Conservation (phyloP, 805 yeast genomes). For the Candida multigemmis region DNA sequence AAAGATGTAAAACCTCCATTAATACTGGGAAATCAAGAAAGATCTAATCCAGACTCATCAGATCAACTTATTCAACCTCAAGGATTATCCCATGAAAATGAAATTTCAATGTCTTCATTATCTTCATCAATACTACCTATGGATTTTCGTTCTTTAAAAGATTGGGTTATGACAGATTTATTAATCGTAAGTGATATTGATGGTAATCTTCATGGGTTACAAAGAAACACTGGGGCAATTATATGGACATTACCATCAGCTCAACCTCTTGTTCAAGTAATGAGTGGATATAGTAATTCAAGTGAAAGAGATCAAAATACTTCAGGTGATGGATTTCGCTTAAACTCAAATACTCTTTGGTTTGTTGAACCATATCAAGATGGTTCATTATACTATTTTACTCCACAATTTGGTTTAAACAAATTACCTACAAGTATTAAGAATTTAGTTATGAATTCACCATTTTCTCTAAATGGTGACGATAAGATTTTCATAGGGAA, state of each 20-base stretch:
- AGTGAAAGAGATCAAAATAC: conserved; percentile 2
- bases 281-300: conserved; percentile 9
- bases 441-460: conserved; percentile 73
- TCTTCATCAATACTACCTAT: too few species aligned
- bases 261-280: conserved; percentile 49
- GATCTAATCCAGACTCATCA: too few species aligned
- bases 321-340: conserved; percentile 9
- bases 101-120: too few species aligned
- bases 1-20: too few species aligned
- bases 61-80: too few species aligned
- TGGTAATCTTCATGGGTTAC: conserved; percentile 77
- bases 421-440: conserved; percentile 74
- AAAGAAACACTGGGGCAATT: conserved; percentile 63
- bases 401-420: conserved; percentile 65
- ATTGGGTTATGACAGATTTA: conserved; percentile 46
- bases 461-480: conserved; percentile 66
- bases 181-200: conserved; percentile 74
- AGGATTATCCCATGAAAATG: too few species aligned
- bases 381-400: conserved; percentile 77
- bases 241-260: conserved; percentile 70
- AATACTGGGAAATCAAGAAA: too few species aligned
- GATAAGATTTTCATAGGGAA: conserved; percentile 87
- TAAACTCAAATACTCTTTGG: conserved; percentile 51
- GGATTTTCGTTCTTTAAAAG: conserved; percentile 30
- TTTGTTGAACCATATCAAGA: conserved; percentile 86